Conservation (phyloP, 2,329 filamentous ascomycete genomes). For the Fusarium hainanense region DNA sequence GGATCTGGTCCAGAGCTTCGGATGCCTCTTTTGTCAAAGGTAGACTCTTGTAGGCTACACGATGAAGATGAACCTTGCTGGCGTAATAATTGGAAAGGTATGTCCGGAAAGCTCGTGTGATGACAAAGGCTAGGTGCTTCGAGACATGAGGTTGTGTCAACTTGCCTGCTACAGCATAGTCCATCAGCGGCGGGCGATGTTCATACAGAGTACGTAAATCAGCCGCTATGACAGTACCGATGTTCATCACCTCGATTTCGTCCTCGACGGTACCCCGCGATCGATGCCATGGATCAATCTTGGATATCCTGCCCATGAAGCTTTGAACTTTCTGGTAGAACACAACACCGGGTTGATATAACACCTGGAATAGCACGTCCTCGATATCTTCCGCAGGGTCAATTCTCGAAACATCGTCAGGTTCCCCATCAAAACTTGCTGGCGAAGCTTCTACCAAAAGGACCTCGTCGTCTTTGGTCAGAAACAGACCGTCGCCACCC, state of each 20-base stretch:
- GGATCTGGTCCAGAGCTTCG: slow-evolving; percentile 62
- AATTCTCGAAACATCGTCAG: slow-evolving; percentile 37
- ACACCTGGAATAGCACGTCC: slow-evolving; percentile 64
- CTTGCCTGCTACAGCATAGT: slow-evolving; percentile 64
- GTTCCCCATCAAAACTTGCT: slow-evolving; percentile 51
- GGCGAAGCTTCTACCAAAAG: slow-evolving; percentile 58
- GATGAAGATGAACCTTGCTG: slow-evolving; percentile 66
- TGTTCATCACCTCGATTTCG: slow-evolving; percentile 68
- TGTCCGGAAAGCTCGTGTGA: slow-evolving; percentile 65
- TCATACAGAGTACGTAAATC: slow-evolving; percentile 64
- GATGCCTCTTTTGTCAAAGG: slow-evolving; percentile 62
- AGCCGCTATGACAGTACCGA: slow-evolving; percentile 61
- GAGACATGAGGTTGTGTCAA: slow-evolving; percentile 61
- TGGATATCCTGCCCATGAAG: slow-evolving; percentile 67
- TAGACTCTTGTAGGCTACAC: slow-evolving; percentile 65
- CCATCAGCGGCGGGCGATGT: slow-evolving; percentile 64
- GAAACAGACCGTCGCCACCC: slow-evolving; percentile 65
- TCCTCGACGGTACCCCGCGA: slow-evolving; percentile 66
- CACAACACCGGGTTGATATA: slow-evolving; percentile 65
- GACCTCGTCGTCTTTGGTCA: slow-evolving; percentile 60
- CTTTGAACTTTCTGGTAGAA: slow-evolving; percentile 69
- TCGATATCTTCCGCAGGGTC: slow-evolving; percentile 54
- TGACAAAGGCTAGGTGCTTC: slow-evolving; percentile 59
- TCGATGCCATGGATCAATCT: slow-evolving; percentile 67
- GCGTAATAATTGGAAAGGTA: slow-evolving; percentile 68